A percentile compares a stretch with the other conserved stretches of the same genome.
Evolutionary conservation across 1,284 basidiomycete species (phyloP).

Genomic region (Irpex sp.): DNA sequence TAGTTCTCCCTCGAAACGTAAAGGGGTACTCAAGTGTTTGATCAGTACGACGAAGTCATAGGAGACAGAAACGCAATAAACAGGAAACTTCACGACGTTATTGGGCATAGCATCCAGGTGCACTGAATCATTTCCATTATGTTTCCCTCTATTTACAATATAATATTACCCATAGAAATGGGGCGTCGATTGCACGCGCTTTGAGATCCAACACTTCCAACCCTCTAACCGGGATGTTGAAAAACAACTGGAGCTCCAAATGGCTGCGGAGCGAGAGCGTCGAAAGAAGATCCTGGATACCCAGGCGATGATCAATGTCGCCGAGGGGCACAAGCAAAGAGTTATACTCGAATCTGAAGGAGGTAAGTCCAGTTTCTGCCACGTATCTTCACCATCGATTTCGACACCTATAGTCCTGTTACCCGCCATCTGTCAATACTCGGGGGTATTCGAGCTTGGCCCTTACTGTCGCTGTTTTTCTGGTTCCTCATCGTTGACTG

Average conservation of each 20-base stretch:
- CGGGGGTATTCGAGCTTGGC: no score
- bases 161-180: conserved; percentile 27
- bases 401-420: no score
- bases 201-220: conserved; percentile 49
- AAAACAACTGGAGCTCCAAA: conserved; percentile 47
- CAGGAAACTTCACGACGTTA: conserved; percentile 37
- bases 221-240: conserved; percentile 48
- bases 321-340: conserved; percentile 48
- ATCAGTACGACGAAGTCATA: conserved; percentile 33
- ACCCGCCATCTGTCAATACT: no score
- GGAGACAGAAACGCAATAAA: conserved; percentile 48
- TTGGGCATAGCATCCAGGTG: conserved; percentile 41
- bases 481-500: no score
- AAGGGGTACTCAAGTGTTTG: background rate
- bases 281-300: conserved; percentile 52
- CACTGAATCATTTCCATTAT: background rate
- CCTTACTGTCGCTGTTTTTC: no score
- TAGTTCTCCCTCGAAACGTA: conserved; percentile 1
- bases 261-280: conserved; percentile 50
- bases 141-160: background rate
- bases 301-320: conserved; percentile 48
- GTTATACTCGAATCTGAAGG: conserved; percentile 46
- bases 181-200: conserved; percentile 50
- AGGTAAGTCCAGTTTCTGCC: conserved; percentile 3
- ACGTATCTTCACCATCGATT: no score